Base-by-base conservation (phyloP, 345 rosid genomes). In the Acer negundo region DNA sequence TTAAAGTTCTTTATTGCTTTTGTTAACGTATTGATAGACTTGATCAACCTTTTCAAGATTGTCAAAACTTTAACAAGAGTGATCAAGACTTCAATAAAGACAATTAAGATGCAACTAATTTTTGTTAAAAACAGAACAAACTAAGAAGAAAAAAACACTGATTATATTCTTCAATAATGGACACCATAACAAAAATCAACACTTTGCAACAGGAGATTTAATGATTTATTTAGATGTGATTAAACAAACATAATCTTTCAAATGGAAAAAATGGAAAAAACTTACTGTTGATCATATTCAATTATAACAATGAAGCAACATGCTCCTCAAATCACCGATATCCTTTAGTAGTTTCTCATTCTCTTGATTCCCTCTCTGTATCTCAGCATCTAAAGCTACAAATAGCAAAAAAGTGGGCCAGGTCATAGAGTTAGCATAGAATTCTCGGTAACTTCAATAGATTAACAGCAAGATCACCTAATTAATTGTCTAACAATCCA, bases 341-440 rank as follows among this genome's bases (percentile, higher is more conserved):
- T 82, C 84, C 79, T 75, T 69, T 23, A 83, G 73, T 71, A 84
- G 12, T 62, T 77, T 77, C 76, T 87, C 84, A 61, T 85, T 87
- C 83, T 83, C 82, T 63, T 42, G 63, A 58, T 75, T 82, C 80
- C 42, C 49, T 1, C 67, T 79, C 70, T 77, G 80, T 77, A 82
- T 77, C 82, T 82, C 87, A 65, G 15, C 83, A 62, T 59, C 44
- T 70, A 87, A 67, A 74, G 84, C 89, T 87, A 84, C 82, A 80
- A 62, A 68, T 31, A 63, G 75, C 58, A 73, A 69, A 24, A 69
- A 46, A 9, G 49, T 12, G 24, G 28, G 19, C 22, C 19, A 55
- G 46, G 42, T 20, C 35, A 42, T 47, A 74, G 53, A 59, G 51
- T 53, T 23, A 63, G 64, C 17, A 46, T 46, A 55, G 35, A 11